Conservation (phyloP, 192 early-diverging fungal species). For the Backusella morwellensis region DNA sequence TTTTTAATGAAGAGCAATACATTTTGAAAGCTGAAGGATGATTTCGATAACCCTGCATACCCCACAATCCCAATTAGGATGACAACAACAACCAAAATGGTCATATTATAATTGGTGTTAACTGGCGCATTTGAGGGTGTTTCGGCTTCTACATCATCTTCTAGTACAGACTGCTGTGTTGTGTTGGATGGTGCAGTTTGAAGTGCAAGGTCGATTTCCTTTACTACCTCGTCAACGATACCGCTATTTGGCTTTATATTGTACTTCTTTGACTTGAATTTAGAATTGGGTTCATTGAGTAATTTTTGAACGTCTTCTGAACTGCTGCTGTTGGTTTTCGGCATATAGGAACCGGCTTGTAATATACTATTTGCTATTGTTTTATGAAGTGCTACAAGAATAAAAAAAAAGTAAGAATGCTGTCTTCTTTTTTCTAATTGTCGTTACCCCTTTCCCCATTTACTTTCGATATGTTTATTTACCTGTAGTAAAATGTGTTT, state of each 20-base stretch:
- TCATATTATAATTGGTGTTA: neutral
- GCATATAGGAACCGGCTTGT: conserved; percentile 10
- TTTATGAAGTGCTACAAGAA: conserved; percentile 13
- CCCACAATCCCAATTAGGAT: neutral
- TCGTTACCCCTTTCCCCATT: neutral
- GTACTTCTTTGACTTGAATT: conserved; percentile 11
- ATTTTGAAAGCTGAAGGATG: neutral
- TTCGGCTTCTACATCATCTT: neutral
- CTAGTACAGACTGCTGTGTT: neutral
- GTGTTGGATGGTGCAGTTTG: neutral
- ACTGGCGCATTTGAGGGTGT: neutral
- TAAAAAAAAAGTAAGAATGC: neutral
- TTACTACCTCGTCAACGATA: neutral
- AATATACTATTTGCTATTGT: conserved; percentile 25
- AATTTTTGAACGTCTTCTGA: conserved; percentile 3
- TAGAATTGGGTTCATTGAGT: conserved; percentile 3
- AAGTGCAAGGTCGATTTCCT: neutral
- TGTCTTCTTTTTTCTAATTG: neutral
- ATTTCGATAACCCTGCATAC: neutral
- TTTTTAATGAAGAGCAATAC: neutral
- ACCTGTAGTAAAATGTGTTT: conserved; percentile 35
- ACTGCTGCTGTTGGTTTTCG: neutral
- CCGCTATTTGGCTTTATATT: neutral
- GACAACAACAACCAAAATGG: neutral
- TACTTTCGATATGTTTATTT: neutral